Base-by-base conservation (phyloP, 2,329 filamentous ascomycete genomes). In the Aspergillus neoniger region DNA sequence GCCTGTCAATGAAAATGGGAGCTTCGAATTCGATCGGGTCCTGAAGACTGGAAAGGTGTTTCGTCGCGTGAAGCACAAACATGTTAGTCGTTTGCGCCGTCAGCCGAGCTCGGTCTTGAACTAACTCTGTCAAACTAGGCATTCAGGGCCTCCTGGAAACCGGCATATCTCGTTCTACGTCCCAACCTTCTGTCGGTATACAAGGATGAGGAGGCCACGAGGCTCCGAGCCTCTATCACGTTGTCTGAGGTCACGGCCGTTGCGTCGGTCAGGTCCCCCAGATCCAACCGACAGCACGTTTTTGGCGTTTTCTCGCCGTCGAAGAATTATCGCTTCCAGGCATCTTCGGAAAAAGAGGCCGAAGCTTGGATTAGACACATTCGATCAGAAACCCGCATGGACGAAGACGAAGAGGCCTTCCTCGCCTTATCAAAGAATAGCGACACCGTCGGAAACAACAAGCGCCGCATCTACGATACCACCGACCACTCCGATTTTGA, bases 21-120 rank as follows among this genome's bases (percentile, higher is more conserved):
- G 92, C 76, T 99, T 96, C 75, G 93, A 95, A 72, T 96, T 96
- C 72, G 95, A 99, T 76, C 89, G 92, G 54, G 91, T 98, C 58
- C 85, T 98, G 75, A 98, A 96, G 80, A 88, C 89, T 59, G 93
- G 94, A 61, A 90, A 89, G 67, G 88, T 96, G 41, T 85, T 90
- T 72, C 96, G 96, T 78, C 87, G 94, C 67, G 96, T 92, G 17
- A 90, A 93, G 70, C 96, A 94, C 81, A 98, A 94, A 62, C 96
- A 96, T 88, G 91, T 92, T 77, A 63, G 70, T 63, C 38, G 14
- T 15, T 56, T 43, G 25, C 15, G 25, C 51, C 59, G 65, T 51
- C 32, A 23, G 55, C 50, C 38, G 28, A 36, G 19, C 52, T 15
- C 43, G 23, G 8, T 25, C 39, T 30, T 25, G 30, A 58, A 75